These are phyloP conservation scores for Mycena galopus DNA, from an alignment of 768 basidiomycete species.

Conservation along the genomic window DNA sequence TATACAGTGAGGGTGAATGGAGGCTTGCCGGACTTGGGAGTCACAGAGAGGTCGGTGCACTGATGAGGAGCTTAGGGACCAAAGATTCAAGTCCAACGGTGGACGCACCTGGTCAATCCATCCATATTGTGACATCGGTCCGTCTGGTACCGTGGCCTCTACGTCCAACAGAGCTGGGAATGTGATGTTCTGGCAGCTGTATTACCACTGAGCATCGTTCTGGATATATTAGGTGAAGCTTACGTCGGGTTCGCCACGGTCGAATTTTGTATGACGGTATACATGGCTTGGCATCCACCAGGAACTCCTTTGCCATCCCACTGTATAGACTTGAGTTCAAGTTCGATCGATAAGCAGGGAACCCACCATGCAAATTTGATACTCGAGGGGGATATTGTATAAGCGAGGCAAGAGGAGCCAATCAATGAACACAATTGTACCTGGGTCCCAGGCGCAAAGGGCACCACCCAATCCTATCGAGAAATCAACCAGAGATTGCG, in stretches of 20 bases:
- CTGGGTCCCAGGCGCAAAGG: slow-evolving; percentile 62
- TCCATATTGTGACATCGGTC: slow-evolving; percentile 59
- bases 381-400: slow-evolving; percentile 56
- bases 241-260: slow-evolving; percentile 49
- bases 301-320: slow-evolving; percentile 60
- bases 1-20: slow-evolving; percentile 63
- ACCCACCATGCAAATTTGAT: slow-evolving; percentile 70
- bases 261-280: slow-evolving; percentile 61
- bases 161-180: slow-evolving; percentile 50
- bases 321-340: slow-evolving; percentile 39
- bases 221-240: slow-evolving; percentile 20
- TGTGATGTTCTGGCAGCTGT: slow-evolving; percentile 56
- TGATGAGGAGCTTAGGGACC: slow-evolving; percentile 30
- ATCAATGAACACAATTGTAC: slow-evolving; percentile 49
- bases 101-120: slow-evolving; percentile 59
- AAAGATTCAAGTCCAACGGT: slow-evolving; percentile 34
- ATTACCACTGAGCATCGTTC: neutral
- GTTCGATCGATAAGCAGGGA: neutral
- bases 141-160: slow-evolving; percentile 49
- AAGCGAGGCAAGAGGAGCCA: neutral
- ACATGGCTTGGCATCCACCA: slow-evolving; percentile 65
- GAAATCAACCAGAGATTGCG: neutral
- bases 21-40: slow-evolving; percentile 57
- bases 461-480: slow-evolving; percentile 61
- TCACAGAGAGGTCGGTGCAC: slow-evolving; percentile 63